Conservation (phyloP, 2,329 filamentous ascomycete species). For the Lasiodiplodia hormozganensis region DNA sequence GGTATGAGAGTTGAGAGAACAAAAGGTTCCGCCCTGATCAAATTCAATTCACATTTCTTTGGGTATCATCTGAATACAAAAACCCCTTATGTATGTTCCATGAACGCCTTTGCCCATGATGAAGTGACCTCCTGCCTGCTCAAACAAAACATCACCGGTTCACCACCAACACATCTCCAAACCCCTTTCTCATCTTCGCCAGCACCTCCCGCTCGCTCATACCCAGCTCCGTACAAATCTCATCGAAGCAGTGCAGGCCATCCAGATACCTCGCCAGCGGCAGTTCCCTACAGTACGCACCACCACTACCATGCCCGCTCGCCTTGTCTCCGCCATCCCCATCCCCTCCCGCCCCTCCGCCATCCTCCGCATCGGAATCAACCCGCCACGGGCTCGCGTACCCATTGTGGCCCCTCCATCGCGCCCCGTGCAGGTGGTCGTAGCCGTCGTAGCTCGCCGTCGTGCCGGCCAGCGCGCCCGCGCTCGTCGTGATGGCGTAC, state of each 20-base stretch:
- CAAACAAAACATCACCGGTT: slow-evolving; percentile 25
- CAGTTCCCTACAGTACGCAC: slow-evolving; percentile 33
- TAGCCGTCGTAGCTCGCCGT: slow-evolving; percentile 38
- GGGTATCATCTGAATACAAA: neutral
- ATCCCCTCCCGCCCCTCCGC: slow-evolving; percentile 3
- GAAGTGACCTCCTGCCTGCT: neutral
- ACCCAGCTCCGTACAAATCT: slow-evolving; percentile 80
- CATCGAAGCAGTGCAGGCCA: slow-evolving; percentile 78
- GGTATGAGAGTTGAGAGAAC: neutral
- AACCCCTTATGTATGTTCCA: neutral
- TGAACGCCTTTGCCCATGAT: neutral
- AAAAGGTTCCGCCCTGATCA: neutral
- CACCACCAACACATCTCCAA: slow-evolving; percentile 45
- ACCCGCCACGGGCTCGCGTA: slow-evolving; percentile 15
- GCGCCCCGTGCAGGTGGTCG: slow-evolving; percentile 38
- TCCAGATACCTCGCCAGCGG: slow-evolving; percentile 73
- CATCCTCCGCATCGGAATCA: slow-evolving; percentile 28
- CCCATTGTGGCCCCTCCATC: slow-evolving; percentile 20
- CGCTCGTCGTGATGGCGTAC: slow-evolving; percentile 67
- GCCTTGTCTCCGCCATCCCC: slow-evolving; percentile 33
- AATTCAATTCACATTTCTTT: neutral
- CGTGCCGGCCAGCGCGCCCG: slow-evolving; percentile 54
- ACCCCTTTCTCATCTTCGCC: slow-evolving; percentile 63
- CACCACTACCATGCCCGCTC: slow-evolving; percentile 29
- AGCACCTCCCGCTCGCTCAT: slow-evolving; percentile 74